These are phyloP conservation scores for Coniella lustricola DNA, from an alignment of 2,329 filamentous ascomycete genomes.

Conservation along the genomic window DNA sequence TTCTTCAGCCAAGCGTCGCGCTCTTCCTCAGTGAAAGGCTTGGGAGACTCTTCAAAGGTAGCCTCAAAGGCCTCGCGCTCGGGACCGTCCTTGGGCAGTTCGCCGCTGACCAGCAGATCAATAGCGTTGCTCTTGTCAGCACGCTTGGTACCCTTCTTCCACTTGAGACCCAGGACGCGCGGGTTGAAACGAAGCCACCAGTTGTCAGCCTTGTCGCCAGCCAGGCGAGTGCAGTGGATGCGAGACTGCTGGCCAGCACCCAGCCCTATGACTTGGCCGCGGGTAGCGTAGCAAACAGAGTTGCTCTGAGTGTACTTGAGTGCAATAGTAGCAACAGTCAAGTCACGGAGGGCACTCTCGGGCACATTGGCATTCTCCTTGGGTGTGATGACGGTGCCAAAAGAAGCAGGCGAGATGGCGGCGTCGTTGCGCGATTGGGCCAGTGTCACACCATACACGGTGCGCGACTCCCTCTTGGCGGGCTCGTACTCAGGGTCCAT, in stretches of 20 bases:
- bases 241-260: constrained; percentile 95
- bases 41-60: constrained; percentile 83
- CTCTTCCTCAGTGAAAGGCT: constrained; percentile 76
- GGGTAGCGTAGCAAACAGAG: constrained; percentile 93
- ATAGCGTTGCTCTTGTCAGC: constrained; percentile 98
- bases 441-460: constrained; percentile 83
- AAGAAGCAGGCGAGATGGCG: constrained; percentile 76
- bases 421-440: constrained; percentile 91
- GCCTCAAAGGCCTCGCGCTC: constrained; percentile 84
- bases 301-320: constrained; percentile 99
- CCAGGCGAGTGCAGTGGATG: constrained; percentile 96
- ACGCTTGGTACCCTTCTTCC: constrained; percentile 96
- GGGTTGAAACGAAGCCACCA: constrained; percentile 99
- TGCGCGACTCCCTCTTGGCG: constrained; percentile 72
- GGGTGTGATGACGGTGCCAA: constrained; percentile 78
- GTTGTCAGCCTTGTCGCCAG: constrained; percentile 97
- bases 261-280: constrained; percentile 88
- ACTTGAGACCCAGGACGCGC: constrained; percentile 79
- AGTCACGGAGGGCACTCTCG: constrained; percentile 76
- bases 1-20: constrained; percentile 78
- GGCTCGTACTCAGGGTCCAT: constrained; percentile 87
- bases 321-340: constrained; percentile 92
- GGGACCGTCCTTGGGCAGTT: constrained; percentile 74
- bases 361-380: constrained; percentile 69
- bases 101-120: constrained; percentile 85